Percentiles rank a stretch among this genome's conserved stretches.
Evolutionary conservation across 805 yeast genomes (phyloP).

Genomic region (Zygosaccharomyces gambellarensis): DNA sequence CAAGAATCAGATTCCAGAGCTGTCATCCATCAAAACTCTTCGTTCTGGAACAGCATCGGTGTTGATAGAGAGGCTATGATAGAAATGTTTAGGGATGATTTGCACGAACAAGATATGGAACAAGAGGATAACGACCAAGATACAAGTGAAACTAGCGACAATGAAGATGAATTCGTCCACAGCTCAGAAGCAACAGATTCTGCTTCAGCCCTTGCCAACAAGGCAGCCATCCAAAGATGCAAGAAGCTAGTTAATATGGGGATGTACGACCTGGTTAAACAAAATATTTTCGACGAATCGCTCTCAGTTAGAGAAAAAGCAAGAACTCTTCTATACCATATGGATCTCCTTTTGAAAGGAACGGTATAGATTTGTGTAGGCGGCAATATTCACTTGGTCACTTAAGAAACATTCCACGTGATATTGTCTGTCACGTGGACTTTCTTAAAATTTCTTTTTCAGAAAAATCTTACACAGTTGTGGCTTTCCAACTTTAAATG

Average conservation of each 20-base stretch:
- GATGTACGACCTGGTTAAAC: slow-evolving; percentile 27
- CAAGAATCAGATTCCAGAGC: slow-evolving; percentile 7
- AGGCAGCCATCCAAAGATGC: slow-evolving; percentile 27
- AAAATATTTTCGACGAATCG: slow-evolving; percentile 26
- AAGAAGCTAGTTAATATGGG: slow-evolving; percentile 28
- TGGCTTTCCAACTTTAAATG: slow-evolving; percentile 9
- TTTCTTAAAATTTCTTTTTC: background rate
- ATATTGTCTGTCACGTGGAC: slow-evolving; percentile 1
- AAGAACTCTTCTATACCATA: slow-evolving; percentile 28
- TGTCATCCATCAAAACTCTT: background rate
- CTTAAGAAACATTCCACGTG: background rate
- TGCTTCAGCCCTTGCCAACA: slow-evolving; percentile 13
- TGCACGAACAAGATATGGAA: slow-evolving; percentile 7
- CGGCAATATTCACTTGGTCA: background rate
- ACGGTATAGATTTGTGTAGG: background rate
- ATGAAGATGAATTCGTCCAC: slow-evolving; percentile 19
- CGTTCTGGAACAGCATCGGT: slow-evolving; percentile 4
- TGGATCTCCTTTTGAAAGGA: slow-evolving; percentile 28
- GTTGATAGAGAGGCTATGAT: slow-evolving; percentile 1
- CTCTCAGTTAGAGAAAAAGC: slow-evolving; percentile 33
- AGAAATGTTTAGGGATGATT: slow-evolving; percentile 8
- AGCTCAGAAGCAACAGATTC: slow-evolving; percentile 9
- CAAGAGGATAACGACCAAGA: slow-evolving; percentile 8
- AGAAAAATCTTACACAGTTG: slow-evolving; percentile 12
- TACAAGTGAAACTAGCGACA: slow-evolving; percentile 9